Evolutionary conservation across 768 basidiomycete species (phyloP).

Genomic region (Lepiota venenata): DNA sequence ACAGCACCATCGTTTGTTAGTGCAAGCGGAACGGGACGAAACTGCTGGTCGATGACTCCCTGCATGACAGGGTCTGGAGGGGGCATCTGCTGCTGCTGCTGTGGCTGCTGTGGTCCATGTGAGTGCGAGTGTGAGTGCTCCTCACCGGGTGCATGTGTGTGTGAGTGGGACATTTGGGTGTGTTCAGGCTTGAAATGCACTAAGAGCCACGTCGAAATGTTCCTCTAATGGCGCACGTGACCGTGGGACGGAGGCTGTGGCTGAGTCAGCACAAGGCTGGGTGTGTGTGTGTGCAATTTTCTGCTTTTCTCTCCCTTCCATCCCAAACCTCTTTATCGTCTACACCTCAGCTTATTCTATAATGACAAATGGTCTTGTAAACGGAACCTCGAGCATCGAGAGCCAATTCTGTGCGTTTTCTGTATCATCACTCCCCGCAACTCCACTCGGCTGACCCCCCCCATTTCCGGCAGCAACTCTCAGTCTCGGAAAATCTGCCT

Average conservation of each 20-base stretch:
- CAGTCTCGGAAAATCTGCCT: slow-evolving; percentile 75
- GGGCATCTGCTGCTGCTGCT: slow-evolving; percentile 42
- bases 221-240: slow-evolving; percentile 8
- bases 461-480: slow-evolving; percentile 72
- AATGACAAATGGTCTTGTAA: slow-evolving; percentile 94
- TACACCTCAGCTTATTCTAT: slow-evolving; percentile 29
- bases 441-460: slow-evolving; percentile 8
- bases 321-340: slow-evolving; percentile 21
- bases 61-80: slow-evolving; percentile 70
- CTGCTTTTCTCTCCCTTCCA: slow-evolving; percentile 16
- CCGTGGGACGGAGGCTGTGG: slow-evolving; percentile 3
- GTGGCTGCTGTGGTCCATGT: slow-evolving; percentile 39
- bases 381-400: slow-evolving; percentile 70
- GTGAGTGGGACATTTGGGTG: slow-evolving; percentile 60
- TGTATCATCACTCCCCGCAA: slow-evolving; percentile 9
- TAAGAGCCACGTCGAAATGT: slow-evolving; percentile 3
- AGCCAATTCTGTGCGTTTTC: slow-evolving; percentile 61
- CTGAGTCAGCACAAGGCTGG: slow-evolving; percentile 11
- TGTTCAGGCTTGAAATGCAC: not conserved
- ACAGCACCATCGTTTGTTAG: slow-evolving; percentile 51
- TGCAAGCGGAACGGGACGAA: slow-evolving; percentile 50
- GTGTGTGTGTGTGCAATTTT: slow-evolving; percentile 4
- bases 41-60: slow-evolving; percentile 75
- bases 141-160: slow-evolving; percentile 60
- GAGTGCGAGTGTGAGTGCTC: slow-evolving; percentile 46